phyloP scores from a whole-genome alignment of 2,329 filamentous ascomycete genomes.

The Cephalotrichum gorgonifer region DNA sequence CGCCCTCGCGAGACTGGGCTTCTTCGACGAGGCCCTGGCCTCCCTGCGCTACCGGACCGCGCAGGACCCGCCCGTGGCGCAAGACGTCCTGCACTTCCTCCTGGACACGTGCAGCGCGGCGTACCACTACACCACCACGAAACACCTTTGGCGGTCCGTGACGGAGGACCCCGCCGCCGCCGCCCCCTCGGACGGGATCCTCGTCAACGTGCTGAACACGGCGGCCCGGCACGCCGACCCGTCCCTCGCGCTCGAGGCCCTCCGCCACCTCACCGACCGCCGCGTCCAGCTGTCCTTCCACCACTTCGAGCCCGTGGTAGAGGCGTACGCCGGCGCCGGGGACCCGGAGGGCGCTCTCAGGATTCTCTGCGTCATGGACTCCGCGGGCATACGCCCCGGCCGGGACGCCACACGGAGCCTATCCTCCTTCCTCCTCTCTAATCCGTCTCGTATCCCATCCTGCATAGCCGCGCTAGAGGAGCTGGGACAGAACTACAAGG shows the following conservation, averaged over 20 bases:
- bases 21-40: constrained; percentile 66
- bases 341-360: constrained; percentile 59
- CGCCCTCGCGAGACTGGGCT: constrained; percentile 58
- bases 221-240: constrained; percentile 61
- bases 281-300: constrained; percentile 47
- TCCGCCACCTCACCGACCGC: constrained; percentile 52
- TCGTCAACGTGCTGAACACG: constrained; percentile 59
- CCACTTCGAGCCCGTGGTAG: constrained; percentile 73
- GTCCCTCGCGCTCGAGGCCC: constrained; percentile 58
- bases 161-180: constrained; percentile 50
- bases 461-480: constrained; percentile 47
- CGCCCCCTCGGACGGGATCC: constrained; percentile 46
- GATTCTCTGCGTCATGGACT: constrained; percentile 63
- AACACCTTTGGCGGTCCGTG: constrained; percentile 66
- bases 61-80: constrained; percentile 17
- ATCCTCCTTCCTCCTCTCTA: constrained; percentile 40
- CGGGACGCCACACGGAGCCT: constrained; percentile 54
- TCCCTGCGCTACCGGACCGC: constrained; percentile 50
- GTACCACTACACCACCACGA: constrained; percentile 53
- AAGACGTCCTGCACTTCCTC: constrained; percentile 56
- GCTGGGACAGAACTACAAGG: constrained; percentile 26
- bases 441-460: constrained; percentile 32
- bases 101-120: constrained; percentile 64
- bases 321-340: constrained; percentile 50
- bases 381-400: constrained; percentile 47